Evolutionary conservation across 768 basidiomycete species (phyloP).

Genomic region (Coprinopsis strossmayeri): DNA sequence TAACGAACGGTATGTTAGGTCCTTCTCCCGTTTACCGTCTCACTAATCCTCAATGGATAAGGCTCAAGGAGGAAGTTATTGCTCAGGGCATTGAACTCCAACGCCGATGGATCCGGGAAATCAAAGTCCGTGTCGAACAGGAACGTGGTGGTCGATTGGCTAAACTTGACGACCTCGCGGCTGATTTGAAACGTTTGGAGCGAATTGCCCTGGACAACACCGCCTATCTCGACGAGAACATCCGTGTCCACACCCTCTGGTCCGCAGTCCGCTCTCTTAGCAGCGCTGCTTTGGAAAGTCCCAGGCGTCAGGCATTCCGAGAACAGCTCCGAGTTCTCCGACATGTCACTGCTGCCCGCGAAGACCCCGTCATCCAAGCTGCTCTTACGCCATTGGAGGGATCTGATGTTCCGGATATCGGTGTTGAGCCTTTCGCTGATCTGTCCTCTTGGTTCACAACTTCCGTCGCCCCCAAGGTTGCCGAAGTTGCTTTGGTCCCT

Average conservation of each 20-base stretch:
- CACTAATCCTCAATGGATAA: constrained; percentile 21
- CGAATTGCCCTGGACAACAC: constrained; percentile 89
- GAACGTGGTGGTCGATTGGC: constrained; percentile 94
- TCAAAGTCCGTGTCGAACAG: constrained; percentile 93
- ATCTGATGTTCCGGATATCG: constrained; percentile 70
- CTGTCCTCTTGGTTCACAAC: constrained; percentile 88
- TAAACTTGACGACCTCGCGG: constrained; percentile 89
- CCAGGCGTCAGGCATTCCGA: constrained; percentile 77
- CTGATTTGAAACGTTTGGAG: constrained; percentile 86
- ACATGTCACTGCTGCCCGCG: constrained; percentile 62
- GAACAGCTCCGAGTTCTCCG: constrained; percentile 82
- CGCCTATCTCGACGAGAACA: constrained; percentile 85
- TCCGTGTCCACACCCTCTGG: constrained; percentile 89
- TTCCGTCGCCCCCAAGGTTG: constrained; percentile 77
- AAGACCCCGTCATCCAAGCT: constrained; percentile 61
- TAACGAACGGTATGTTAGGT: constrained; percentile 71
- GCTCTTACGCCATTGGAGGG: constrained; percentile 64
- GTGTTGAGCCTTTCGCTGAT: constrained; percentile 84
- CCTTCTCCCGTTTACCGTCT: not conserved
- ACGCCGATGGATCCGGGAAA: constrained; percentile 91
- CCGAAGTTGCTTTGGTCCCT: constrained; percentile 88
- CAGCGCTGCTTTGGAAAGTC: constrained; percentile 55
- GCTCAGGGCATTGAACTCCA: constrained; percentile 97
- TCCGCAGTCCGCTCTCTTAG: constrained; percentile 81
- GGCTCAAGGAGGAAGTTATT: constrained; percentile 89